These are phyloP conservation scores for Coemansia sp. DNA, from an alignment of 192 early-diverging fungal species.

Conservation along the genomic window DNA sequence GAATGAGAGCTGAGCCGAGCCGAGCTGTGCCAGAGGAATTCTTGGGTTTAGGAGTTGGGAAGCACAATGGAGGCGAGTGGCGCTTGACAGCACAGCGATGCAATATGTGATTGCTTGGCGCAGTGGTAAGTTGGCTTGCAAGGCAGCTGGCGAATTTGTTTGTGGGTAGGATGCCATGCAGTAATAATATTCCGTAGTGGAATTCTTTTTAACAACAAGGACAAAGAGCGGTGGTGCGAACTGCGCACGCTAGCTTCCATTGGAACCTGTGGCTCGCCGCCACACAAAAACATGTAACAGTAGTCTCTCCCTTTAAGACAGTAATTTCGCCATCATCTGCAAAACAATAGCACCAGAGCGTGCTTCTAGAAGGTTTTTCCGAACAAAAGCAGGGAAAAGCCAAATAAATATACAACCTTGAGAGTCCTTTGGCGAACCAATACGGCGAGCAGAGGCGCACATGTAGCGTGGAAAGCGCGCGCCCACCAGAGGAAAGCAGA, in stretches of 20 bases:
- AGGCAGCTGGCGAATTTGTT: not conserved
- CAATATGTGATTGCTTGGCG: not conserved
- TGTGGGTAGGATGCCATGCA: constrained; percentile 1
- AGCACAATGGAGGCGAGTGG: not conserved
- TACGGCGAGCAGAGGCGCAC: not conserved
- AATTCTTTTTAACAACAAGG: constrained; percentile 8
- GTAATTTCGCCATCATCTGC: not conserved
- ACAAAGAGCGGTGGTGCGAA: constrained; percentile 1
- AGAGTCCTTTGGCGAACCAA: not conserved
- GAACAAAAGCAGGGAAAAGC: not conserved
- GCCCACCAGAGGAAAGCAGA: not conserved
- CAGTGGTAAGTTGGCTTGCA: not conserved
- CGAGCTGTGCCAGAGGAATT: not conserved
- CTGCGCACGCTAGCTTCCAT: constrained; percentile 2
- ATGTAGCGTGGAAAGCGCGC: constrained; percentile 1
- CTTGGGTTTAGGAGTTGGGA: not conserved
- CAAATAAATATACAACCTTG: not conserved
- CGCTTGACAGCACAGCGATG: not conserved
- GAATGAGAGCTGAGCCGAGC: not conserved
- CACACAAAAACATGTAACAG: not conserved
- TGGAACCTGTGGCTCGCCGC: constrained; percentile 6
- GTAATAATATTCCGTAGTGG: constrained; percentile 15
- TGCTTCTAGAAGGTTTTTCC: constrained; percentile 7
- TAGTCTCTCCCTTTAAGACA: not conserved
- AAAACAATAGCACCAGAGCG: not conserved